Evolutionary conservation across 192 early-diverging fungal species (phyloP).

Genomic region (Backusella luteola): DNA sequence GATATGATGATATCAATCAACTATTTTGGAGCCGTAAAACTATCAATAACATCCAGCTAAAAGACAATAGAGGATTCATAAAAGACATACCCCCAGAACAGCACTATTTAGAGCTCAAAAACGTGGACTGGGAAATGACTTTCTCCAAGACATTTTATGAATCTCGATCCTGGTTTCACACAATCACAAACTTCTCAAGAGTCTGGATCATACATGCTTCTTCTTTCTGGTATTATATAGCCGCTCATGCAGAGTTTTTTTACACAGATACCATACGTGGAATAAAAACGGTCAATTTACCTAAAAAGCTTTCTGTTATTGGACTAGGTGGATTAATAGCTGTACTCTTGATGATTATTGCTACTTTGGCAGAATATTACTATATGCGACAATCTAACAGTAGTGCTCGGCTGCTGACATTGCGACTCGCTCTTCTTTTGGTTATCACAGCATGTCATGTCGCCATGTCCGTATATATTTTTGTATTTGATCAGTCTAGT

Average conservation of each 20-base stretch:
- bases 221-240: slow-evolving; percentile 70
- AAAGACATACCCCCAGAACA: slow-evolving; percentile 54
- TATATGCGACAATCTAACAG: slow-evolving; percentile 50
- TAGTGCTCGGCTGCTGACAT: slow-evolving; percentile 33
- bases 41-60: slow-evolving; percentile 47
- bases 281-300: neutral
- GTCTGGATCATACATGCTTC: slow-evolving; percentile 69
- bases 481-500: slow-evolving; percentile 19
- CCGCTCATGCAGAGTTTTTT: slow-evolving; percentile 56
- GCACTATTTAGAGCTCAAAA: slow-evolving; percentile 49
- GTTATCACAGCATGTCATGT: slow-evolving; percentile 50
- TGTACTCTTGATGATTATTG: slow-evolving; percentile 49
- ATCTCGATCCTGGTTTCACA: slow-evolving; percentile 63
- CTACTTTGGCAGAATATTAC: slow-evolving; percentile 54
- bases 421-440: slow-evolving; percentile 43
- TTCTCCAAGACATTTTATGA: slow-evolving; percentile 71
- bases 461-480: slow-evolving; percentile 43
- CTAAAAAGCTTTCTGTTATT: slow-evolving; percentile 47
- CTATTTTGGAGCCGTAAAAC: slow-evolving; percentile 63
- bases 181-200: slow-evolving; percentile 68
- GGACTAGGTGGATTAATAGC: slow-evolving; percentile 56
- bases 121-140: slow-evolving; percentile 57
- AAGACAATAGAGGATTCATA: slow-evolving; percentile 44
- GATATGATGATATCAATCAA: slow-evolving; percentile 74
- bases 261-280: slow-evolving; percentile 33